phyloP scores from a whole-genome alignment of 1,139 yeast genomes.

The Candida sp. region DNA sequence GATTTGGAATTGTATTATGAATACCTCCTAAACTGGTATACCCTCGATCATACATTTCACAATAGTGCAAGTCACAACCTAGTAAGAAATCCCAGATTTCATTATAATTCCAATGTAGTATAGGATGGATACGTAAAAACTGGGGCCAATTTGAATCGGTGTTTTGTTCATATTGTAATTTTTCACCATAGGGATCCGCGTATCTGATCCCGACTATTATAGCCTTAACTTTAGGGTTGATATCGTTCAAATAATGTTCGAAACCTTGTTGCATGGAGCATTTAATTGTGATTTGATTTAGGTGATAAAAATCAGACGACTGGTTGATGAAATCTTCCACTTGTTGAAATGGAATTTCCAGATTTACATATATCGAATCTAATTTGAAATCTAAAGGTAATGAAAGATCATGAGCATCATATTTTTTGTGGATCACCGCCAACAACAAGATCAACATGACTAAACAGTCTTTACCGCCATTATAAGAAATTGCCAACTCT shows the following conservation, averaged over 20 bases:
- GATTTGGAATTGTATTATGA: conserved; percentile 63
- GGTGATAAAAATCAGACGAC: conserved; percentile 40
- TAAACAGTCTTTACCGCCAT: conserved; percentile 90
- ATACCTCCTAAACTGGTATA: conserved; percentile 83
- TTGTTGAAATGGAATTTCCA: conserved; percentile 64
- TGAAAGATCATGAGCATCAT: conserved; percentile 6
- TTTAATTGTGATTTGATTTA: conserved; percentile 44
- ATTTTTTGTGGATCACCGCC: conserved; percentile 49
- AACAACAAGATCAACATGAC: conserved; percentile 72
- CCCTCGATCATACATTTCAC: conserved; percentile 70
- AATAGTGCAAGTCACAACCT: conserved; percentile 53
- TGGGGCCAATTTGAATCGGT: conserved; percentile 92
- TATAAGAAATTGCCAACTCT: conserved; percentile 73
- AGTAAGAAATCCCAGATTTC: conserved; percentile 74
- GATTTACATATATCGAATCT: conserved; percentile 66
- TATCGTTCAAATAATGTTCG: conserved; percentile 44
- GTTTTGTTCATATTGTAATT: conserved; percentile 50
- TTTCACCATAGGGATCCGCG: conserved; percentile 72
- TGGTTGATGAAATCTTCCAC: conserved; percentile 44
- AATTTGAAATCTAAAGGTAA: conserved; percentile 34
- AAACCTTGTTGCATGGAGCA: conserved; percentile 65
- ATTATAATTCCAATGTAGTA: conserved; percentile 74
- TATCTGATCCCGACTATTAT: conserved; percentile 80
- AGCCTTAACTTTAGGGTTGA: conserved; percentile 50
- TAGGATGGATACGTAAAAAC: conserved; percentile 76